phyloP scores from a whole-genome alignment of 2,329 filamentous ascomycete genomes.

The Diaporthe nobilis region DNA sequence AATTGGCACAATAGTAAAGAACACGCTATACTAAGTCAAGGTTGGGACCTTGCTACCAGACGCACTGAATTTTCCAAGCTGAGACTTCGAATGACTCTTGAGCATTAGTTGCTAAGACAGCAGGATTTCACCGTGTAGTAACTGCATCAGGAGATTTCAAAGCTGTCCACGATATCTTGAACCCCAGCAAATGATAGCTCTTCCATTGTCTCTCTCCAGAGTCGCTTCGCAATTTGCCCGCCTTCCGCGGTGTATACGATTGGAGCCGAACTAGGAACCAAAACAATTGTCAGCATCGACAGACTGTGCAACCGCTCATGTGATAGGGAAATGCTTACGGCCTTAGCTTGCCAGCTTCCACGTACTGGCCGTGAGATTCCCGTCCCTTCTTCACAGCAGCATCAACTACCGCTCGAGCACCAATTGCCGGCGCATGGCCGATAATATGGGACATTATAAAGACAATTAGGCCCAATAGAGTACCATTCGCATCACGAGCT shows the following conservation, averaged over 20 bases:
- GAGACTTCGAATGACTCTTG: background rate
- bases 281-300: background rate
- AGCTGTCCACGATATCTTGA: background rate
- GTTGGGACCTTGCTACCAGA: too few relatives aligned
- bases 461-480: background rate
- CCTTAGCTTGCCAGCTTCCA: constrained; percentile 14
- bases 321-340: background rate
- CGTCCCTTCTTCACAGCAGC: constrained; percentile 11
- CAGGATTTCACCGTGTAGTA: background rate
- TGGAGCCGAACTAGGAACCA: background rate
- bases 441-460: background rate
- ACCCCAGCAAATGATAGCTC: constrained; percentile 23
- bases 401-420: constrained; percentile 3
- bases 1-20: too few relatives aligned
- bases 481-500: background rate
- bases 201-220: constrained; percentile 28
- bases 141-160: background rate
- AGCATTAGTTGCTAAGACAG: background rate
- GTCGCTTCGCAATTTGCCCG: background rate
- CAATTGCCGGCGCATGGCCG: background rate
- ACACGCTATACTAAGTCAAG: too few relatives aligned
- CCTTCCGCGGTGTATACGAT: constrained; percentile 5
- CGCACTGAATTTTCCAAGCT: background rate
- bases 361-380: constrained; percentile 19
- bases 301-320: background rate